Conservation (phyloP, 2,329 filamentous ascomycete genomes). For the Aspergillus viridinutans region DNA sequence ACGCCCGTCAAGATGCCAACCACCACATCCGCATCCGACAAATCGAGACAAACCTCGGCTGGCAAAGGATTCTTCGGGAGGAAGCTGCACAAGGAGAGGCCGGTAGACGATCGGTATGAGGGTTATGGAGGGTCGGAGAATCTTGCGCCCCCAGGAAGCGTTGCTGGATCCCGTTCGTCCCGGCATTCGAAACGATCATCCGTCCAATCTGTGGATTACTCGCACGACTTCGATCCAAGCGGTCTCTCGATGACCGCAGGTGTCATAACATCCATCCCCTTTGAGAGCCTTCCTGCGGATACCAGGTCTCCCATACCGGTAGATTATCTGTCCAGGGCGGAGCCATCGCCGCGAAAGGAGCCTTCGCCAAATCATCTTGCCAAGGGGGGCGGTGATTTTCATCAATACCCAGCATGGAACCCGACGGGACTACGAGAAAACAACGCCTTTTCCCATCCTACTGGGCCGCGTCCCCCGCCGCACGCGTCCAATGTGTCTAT, state of each 20-base stretch:
- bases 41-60: slow-evolving; percentile 76
- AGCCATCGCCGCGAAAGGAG: slow-evolving; percentile 61
- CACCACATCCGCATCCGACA: slow-evolving; percentile 65
- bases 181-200: slow-evolving; percentile 70
- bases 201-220: slow-evolving; percentile 65
- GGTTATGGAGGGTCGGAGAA: slow-evolving; percentile 56
- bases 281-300: slow-evolving; percentile 65
- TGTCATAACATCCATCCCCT: slow-evolving; percentile 82
- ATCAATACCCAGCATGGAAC: slow-evolving; percentile 80
- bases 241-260: slow-evolving; percentile 72
- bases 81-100: slow-evolving; percentile 69
- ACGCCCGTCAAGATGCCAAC: slow-evolving; percentile 46
- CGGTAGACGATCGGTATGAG: slow-evolving; percentile 59
- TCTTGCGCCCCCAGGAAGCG: slow-evolving; percentile 59
- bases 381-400: slow-evolving; percentile 71
- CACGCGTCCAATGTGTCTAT: slow-evolving; percentile 56
- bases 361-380: slow-evolving; percentile 79
- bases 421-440: slow-evolving; percentile 47
- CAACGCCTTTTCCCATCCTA: slow-evolving; percentile 53
- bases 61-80: slow-evolving; percentile 84
- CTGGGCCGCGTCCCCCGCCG: slow-evolving; percentile 58
- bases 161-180: slow-evolving; percentile 64
- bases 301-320: slow-evolving; percentile 66
- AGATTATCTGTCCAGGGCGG: slow-evolving; percentile 67
- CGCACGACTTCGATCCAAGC: slow-evolving; percentile 55